These are phyloP conservation scores for Plectosphaerella plurivora DNA, from an alignment of 2,329 filamentous ascomycete species.

Conservation along the genomic window DNA sequence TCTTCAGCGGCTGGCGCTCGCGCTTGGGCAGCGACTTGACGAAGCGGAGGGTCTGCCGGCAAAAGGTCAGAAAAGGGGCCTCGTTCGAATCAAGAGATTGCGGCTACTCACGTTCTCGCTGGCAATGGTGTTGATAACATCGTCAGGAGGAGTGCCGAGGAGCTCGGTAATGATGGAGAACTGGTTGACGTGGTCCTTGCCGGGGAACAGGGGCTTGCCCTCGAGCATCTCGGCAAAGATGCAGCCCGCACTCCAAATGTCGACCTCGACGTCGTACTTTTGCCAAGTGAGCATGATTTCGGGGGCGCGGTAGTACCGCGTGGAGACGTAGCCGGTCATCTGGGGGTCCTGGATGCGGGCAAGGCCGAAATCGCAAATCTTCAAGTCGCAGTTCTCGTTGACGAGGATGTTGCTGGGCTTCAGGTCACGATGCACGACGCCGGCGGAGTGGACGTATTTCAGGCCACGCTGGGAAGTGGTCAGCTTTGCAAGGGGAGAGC, in stretches of 20 bases:
- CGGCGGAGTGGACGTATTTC: conserved; percentile 98
- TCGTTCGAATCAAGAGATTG: not conserved
- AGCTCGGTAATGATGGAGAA: conserved; percentile 99
- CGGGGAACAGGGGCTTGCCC: conserved; percentile 95
- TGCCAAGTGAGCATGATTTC: conserved; percentile 99
- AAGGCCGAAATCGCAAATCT: conserved; percentile 98
- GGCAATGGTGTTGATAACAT: conserved; percentile 97
- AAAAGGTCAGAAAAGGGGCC: not conserved
- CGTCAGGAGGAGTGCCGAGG: conserved; percentile 90
- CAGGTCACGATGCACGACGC: conserved; percentile 93
- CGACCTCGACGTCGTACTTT: conserved; percentile 98
- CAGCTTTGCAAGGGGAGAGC: conserved; percentile 1
- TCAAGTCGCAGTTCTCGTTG: conserved; percentile 99
- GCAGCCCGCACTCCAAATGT: conserved; percentile 98
- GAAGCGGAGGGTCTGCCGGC: conserved; percentile 80
- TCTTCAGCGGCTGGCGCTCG: conserved; percentile 76
- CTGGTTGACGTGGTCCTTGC: conserved; percentile 99
- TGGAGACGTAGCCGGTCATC: conserved; percentile 99
- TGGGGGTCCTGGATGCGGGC: conserved; percentile 98
- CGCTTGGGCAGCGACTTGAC: conserved; percentile 96
- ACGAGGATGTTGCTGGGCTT: conserved; percentile 99
- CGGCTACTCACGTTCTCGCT: conserved; percentile 98
- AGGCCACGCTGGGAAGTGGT: conserved; percentile 67
- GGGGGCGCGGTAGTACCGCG: conserved; percentile 95
- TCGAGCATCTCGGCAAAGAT: conserved; percentile 99